Evolutionary conservation across 306 rosid species (phyloP), one percentile per base, ranked within the genome.

Genomic region (Vigna unguiculata): DNA sequence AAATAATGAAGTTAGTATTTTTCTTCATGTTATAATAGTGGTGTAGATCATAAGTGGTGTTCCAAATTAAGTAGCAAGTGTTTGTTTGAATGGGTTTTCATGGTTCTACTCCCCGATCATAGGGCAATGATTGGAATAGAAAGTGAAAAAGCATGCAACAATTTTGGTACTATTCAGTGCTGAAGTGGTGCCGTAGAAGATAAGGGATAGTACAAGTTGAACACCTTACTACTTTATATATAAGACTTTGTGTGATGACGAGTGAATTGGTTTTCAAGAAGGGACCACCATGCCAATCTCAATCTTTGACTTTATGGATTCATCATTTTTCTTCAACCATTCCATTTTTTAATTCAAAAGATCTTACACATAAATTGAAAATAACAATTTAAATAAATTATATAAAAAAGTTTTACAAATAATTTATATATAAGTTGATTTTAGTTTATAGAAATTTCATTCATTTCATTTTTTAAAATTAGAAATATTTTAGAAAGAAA

Each of bases 181-280:
- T 30, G 17, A 68, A 77, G 40, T 40, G 46, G 52, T 73, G 69
- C 77, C 82, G 77, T 78, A 46, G 34, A 78, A 69, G 76, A 58
- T 48, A 78, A 78, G 71, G 34, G 64, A 70, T 34, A 12, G 22
- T 4, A 16, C 16, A 49, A 15, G 48, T 16, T 47, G 45, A 58
- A 55, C 15, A 17, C 13, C 20, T 13, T 7, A n/a, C 32, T 13
- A 5, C 4, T 34, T 34, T 43, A 40, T 21, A 30, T 30, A 20
- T 3, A 12, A 60, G 14, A 59, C 10, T 24, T 20, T n/a, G 34
- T 72, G 47, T 43, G 45, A 62, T 19, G 57, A 51, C 10, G 13
- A 9, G 10, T 4, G 43, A 65, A 7, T 24, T 66, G 9, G 16
- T 54, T 53, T 76, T 40, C 47, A 62, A 43, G 32, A 64, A 20